Percentiles rank a stretch among this genome's conserved stretches.
Conservation (phyloP, 805 yeast species). For the Komagataella populi region DNA sequence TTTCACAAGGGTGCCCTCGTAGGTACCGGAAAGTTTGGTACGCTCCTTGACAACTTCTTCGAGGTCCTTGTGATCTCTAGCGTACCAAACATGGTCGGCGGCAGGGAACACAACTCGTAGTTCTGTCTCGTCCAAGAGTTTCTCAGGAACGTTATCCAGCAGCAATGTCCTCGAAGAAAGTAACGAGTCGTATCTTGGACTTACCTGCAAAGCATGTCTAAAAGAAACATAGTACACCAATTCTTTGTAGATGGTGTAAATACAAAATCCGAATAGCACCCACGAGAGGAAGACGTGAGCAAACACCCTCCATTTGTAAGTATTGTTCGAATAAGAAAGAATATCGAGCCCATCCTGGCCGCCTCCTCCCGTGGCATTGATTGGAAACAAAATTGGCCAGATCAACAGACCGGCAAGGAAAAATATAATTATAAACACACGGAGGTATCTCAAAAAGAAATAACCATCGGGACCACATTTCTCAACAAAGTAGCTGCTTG, state of each 20-base stretch:
- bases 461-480: slow-evolving; percentile 68
- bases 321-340: slow-evolving; percentile 49
- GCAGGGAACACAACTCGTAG: slow-evolving; percentile 52
- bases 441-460: slow-evolving; percentile 53
- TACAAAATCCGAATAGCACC: slow-evolving; percentile 53
- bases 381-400: slow-evolving; percentile 62
- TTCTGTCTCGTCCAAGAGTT: slow-evolving; percentile 29
- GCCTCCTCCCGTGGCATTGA: slow-evolving; percentile 60
- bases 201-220: slow-evolving; percentile 61
- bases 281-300: slow-evolving; percentile 72
- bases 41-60: slow-evolving; percentile 47
- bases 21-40: slow-evolving; percentile 41
- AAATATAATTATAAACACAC: slow-evolving; percentile 38
- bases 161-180: slow-evolving; percentile 61
- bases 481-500: slow-evolving; percentile 52
- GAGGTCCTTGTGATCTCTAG: slow-evolving; percentile 48
- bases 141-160: slow-evolving; percentile 51
- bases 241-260: slow-evolving; percentile 62
- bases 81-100: slow-evolving; percentile 43
- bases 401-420: slow-evolving; percentile 37
- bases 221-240: slow-evolving; percentile 56
- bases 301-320: slow-evolving; percentile 41
- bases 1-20: slow-evolving; percentile 53
- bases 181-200: slow-evolving; percentile 60
- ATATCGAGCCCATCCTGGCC: slow-evolving; percentile 45